Conservation (phyloP, 139 green algal species). For the Tetradesmus obliquus region DNA sequence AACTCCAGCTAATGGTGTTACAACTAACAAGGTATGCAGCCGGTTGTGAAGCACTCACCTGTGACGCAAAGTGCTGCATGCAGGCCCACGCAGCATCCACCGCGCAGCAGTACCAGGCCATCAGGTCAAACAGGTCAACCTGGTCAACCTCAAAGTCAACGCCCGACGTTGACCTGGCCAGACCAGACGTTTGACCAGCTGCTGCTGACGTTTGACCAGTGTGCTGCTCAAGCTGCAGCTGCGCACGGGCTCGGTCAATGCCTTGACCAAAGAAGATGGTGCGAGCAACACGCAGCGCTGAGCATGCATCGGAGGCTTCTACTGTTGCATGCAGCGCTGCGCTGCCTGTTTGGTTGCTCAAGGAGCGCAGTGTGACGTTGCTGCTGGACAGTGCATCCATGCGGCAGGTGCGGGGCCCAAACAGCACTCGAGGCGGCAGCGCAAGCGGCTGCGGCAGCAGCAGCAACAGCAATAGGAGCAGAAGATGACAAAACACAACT, state of each 20-base stretch:
- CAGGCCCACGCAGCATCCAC: conserved; percentile 17
- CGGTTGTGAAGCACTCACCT: conserved; percentile 14
- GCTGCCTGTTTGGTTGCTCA: background rate
- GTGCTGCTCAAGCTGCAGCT: background rate
- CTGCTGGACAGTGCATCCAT: background rate
- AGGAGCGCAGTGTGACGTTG: background rate
- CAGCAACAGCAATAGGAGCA: background rate
- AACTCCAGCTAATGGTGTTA: background rate
- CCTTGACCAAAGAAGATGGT: conserved; percentile 38
- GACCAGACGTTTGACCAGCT: conserved; percentile 4
- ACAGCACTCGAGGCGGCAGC: conserved; percentile 27
- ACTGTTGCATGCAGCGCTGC: conserved; percentile 32
- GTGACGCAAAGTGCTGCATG: conserved; percentile 11
- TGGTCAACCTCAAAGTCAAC: conserved; percentile 36
- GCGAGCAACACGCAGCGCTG: conserved; percentile 23
- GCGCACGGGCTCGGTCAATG: background rate
- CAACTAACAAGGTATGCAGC: no score
- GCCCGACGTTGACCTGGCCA: background rate
- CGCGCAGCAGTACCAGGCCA: conserved; percentile 14
- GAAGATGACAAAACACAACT: no score
- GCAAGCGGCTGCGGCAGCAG: conserved; percentile 21
- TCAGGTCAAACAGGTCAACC: conserved; percentile 32
- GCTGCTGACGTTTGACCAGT: background rate
- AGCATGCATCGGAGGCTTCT: conserved; percentile 34
- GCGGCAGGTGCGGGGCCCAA: conserved; percentile 18